Conservation (phyloP, 2,329 filamentous ascomycete species). For the Nemania serpens region DNA sequence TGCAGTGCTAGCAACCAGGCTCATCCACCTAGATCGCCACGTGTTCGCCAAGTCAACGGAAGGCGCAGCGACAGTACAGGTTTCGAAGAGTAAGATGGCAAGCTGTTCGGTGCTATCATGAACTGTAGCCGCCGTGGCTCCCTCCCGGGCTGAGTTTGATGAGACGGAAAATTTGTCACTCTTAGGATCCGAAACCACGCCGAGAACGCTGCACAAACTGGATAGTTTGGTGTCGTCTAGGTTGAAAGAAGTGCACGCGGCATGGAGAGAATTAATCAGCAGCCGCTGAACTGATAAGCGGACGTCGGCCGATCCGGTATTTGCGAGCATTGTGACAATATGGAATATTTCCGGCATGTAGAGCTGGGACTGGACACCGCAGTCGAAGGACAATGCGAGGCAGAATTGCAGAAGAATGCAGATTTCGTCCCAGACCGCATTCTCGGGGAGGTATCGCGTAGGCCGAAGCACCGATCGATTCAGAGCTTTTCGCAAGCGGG, state of each 20-base stretch:
- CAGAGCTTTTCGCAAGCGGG: constrained; percentile 67
- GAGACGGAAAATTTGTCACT: constrained; percentile 62
- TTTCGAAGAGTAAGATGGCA: constrained; percentile 65
- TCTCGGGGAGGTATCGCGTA: constrained; percentile 68
- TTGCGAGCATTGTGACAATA: constrained; percentile 71
- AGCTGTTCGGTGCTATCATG: constrained; percentile 65
- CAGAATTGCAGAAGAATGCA: constrained; percentile 70
- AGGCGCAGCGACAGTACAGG: constrained; percentile 66
- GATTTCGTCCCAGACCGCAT: constrained; percentile 71
- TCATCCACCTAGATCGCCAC: constrained; percentile 76
- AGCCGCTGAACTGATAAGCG: constrained; percentile 65
- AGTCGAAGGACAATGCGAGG: constrained; percentile 69
- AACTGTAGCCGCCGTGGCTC: constrained; percentile 57
- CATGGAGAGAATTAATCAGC: constrained; percentile 69
- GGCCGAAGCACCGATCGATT: constrained; percentile 69
- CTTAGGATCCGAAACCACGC: constrained; percentile 63
- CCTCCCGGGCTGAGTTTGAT: constrained; percentile 53
- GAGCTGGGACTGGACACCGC: constrained; percentile 68
- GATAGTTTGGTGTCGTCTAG: constrained; percentile 63
- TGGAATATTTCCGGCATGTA: constrained; percentile 73
- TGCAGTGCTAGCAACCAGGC: constrained; percentile 71
- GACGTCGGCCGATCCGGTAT: constrained; percentile 63
- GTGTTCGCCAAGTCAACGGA: constrained; percentile 68
- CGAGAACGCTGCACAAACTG: constrained; percentile 60
- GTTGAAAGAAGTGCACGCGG: constrained; percentile 67